phyloP scores from a whole-genome alignment of 345 rosid genomes.

The Zanthoxylum bungeanum region DNA sequence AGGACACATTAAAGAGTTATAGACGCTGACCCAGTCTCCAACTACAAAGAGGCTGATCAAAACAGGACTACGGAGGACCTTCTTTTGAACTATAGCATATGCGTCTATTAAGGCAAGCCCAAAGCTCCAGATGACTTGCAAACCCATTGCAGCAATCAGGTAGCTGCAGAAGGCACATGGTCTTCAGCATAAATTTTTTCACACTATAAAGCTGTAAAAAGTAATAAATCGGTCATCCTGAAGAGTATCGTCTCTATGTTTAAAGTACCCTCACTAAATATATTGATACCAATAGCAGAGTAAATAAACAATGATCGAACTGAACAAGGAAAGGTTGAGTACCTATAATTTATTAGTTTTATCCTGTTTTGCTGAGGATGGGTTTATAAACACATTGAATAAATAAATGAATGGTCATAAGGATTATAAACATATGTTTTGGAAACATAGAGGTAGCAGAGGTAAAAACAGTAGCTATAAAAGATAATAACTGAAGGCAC shows the following conservation, averaged over 20 bases:
- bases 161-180: constrained; percentile 46
- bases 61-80: constrained; percentile 45
- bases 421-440: too few relatives aligned
- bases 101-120: constrained; percentile 66
- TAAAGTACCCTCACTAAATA: not conserved
- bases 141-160: constrained; percentile 84
- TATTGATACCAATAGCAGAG: not conserved
- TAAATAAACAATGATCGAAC: not conserved
- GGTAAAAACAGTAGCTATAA: not conserved
- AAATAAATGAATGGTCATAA: too few relatives aligned
- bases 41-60: constrained; percentile 77
- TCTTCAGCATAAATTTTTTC: not conserved
- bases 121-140: constrained; percentile 81
- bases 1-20: constrained; percentile 2
- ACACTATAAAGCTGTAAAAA: not conserved
- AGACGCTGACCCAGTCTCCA: constrained; percentile 75
- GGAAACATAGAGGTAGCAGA: not conserved
- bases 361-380: not conserved
- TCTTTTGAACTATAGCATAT: constrained; percentile 55
- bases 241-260: not conserved
- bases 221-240: not conserved
- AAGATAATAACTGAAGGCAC: not conserved
- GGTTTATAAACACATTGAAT: constrained; percentile 2
- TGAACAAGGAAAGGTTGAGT: not conserved
- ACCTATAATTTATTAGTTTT: not conserved